These are phyloP conservation scores for Coprinellus aureogranulatus DNA, from an alignment of 768 basidiomycete species.

Conservation along the genomic window DNA sequence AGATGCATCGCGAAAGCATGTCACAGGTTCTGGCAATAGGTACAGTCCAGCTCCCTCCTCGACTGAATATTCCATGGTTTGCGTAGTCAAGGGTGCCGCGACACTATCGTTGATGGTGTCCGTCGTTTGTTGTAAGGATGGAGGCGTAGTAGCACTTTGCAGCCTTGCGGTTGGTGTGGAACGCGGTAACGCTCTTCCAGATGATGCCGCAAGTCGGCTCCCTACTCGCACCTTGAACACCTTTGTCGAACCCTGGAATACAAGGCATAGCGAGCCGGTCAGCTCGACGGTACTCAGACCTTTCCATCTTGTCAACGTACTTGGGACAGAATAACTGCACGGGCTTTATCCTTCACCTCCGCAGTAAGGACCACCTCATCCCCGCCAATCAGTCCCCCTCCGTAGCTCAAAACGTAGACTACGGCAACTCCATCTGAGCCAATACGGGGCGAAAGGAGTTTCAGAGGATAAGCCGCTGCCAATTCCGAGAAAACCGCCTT, in stretches of 20 bases:
- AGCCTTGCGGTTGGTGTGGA: too few species aligned
- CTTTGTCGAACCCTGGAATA: slow-evolving; percentile 83
- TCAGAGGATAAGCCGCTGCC: slow-evolving; percentile 81
- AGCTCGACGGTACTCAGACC: too few species aligned
- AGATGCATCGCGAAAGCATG: slow-evolving; percentile 80
- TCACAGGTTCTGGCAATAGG: slow-evolving; percentile 89
- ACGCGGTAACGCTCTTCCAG: background rate
- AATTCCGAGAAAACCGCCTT: slow-evolving; percentile 69
- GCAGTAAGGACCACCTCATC: slow-evolving; percentile 69
- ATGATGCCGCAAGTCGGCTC: slow-evolving; percentile 48
- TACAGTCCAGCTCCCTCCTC: slow-evolving; percentile 57
- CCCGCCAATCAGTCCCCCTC: slow-evolving; percentile 88
- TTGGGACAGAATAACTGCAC: slow-evolving; percentile 80
- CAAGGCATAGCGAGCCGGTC: background rate
- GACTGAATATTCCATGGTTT: slow-evolving; percentile 61
- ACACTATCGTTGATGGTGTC: too few species aligned
- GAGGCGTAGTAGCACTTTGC: too few species aligned
- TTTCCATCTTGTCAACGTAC: slow-evolving; percentile 42
- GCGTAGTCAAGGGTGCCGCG: slow-evolving; percentile 43
- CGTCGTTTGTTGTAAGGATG: too few species aligned
- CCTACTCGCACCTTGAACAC: slow-evolving; percentile 81
- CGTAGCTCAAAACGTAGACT: slow-evolving; percentile 82
- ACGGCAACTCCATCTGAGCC: slow-evolving; percentile 52
- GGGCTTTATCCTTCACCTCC: slow-evolving; percentile 53
- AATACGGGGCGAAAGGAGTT: slow-evolving; percentile 74